Percentiles rank a stretch among this genome's conserved stretches.
Conservation (phyloP, 2,329 filamentous ascomycete genomes). For the Pseudogymnoascus sp. region DNA sequence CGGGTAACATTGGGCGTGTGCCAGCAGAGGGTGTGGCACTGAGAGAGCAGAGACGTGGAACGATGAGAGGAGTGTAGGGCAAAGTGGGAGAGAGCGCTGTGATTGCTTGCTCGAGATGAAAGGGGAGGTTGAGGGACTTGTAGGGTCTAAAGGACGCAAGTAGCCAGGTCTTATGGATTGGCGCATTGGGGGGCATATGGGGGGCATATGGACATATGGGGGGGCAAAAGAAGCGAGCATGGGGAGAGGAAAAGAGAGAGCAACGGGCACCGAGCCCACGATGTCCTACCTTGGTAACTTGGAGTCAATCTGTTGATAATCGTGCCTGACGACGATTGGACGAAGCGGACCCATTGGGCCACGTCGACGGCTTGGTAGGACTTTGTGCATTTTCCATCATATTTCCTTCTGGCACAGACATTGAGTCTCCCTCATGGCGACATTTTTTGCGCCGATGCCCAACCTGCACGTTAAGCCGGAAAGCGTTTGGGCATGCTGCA, state of each 20-base stretch:
- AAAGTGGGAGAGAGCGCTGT: neutral
- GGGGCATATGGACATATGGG: neutral
- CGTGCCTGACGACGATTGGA: neutral
- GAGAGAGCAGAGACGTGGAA: neutral
- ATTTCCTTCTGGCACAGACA: neutral
- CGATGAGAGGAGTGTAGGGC: neutral
- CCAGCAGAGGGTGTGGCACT: neutral
- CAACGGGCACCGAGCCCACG: neutral
- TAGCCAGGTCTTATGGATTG: constrained; percentile 2
- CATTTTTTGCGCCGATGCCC: neutral
- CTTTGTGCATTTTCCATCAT: neutral
- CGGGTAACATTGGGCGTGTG: constrained; percentile 6
- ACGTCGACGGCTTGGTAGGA: neutral
- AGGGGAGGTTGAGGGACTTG: neutral
- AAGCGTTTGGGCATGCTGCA: constrained; percentile 5
- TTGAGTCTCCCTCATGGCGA: neutral
- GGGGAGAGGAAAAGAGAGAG: neutral
- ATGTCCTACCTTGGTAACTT: neutral
- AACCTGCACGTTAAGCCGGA: constrained; percentile 5
- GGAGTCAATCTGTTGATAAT: constrained; percentile 4
- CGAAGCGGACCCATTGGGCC: constrained; percentile 1
- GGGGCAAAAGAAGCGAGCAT: neutral
- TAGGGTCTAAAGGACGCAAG: constrained; percentile 1
- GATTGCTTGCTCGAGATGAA: neutral
- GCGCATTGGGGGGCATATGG: constrained; percentile 3